These are phyloP conservation scores for Lachancea kluyveri DNA, from an alignment of 805 yeast species.

Conservation along the genomic window DNA sequence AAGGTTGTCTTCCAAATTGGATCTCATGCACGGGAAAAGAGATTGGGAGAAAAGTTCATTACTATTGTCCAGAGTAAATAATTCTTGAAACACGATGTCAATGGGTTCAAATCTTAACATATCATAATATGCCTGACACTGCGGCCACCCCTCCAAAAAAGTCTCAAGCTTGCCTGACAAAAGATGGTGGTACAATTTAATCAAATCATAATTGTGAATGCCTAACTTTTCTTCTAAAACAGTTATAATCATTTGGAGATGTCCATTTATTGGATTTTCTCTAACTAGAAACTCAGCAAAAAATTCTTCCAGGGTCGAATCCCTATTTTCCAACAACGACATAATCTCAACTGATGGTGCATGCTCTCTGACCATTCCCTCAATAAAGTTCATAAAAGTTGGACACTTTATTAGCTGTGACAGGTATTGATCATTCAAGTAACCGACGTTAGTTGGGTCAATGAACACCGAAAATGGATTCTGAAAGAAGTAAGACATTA, in stretches of 20 bases:
- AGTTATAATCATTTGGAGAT: slow-evolving; percentile 22
- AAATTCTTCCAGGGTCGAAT: slow-evolving; percentile 24
- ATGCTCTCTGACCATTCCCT: slow-evolving; percentile 22
- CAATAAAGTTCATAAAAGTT: slow-evolving; percentile 31
- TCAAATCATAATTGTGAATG: slow-evolving; percentile 25
- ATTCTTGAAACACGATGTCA: slow-evolving; percentile 30
- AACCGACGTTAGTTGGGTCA: slow-evolving; percentile 29
- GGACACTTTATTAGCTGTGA: slow-evolving; percentile 26
- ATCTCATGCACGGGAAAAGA: slow-evolving; percentile 26
- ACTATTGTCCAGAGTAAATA: slow-evolving; percentile 29
- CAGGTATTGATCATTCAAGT: slow-evolving; percentile 23
- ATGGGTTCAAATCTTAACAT: slow-evolving; percentile 25
- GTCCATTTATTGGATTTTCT: slow-evolving; percentile 31
- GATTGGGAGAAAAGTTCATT: slow-evolving; percentile 28
- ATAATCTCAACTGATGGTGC: slow-evolving; percentile 25
- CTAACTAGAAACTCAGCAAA: slow-evolving; percentile 30
- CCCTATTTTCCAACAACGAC: slow-evolving; percentile 19
- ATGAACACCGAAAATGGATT: slow-evolving; percentile 32
- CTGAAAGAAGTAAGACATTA: slow-evolving; percentile 31
- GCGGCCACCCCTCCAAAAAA: slow-evolving; percentile 24
- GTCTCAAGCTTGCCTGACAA: slow-evolving; percentile 18
- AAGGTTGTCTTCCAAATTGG: slow-evolving; percentile 28
- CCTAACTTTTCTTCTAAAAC: slow-evolving; percentile 21
- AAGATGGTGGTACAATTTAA: slow-evolving; percentile 27
- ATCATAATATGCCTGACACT: slow-evolving; percentile 14